Evolutionary conservation across 2,329 filamentous ascomycete genomes (phyloP).

Genomic region (Xylaria sp.): DNA sequence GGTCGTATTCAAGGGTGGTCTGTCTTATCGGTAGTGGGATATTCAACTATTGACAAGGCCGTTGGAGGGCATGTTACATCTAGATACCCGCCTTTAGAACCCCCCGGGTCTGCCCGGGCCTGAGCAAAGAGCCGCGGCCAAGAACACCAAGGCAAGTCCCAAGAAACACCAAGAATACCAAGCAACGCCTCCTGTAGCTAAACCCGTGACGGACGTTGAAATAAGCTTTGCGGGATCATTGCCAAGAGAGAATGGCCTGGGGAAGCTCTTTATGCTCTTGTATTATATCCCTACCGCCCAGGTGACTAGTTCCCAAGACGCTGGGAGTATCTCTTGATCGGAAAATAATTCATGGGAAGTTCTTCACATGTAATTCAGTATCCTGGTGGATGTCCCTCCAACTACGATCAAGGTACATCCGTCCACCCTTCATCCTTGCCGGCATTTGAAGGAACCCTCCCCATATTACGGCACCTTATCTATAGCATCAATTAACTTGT

Average conservation of each 20-base stretch:
- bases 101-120: not conserved
- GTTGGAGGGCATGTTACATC: constrained; percentile 12
- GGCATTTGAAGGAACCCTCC: not conserved
- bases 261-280: not conserved
- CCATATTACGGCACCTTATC: constrained; percentile 1
- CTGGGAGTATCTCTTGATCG: not conserved
- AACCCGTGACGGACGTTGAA: constrained; percentile 22
- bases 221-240: constrained; percentile 30
- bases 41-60: not conserved
- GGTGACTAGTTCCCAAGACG: not conserved
- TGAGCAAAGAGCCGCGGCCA: constrained; percentile 27
- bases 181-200: constrained; percentile 21
- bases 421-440: constrained; percentile 5
- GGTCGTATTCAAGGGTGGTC: constrained; percentile 27
- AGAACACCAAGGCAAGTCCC: constrained; percentile 33
- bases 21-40: constrained; percentile 25
- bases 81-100: not conserved
- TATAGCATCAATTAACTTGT: not conserved
- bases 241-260: constrained; percentile 29
- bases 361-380: not conserved
- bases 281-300: not conserved
- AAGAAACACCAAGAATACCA: constrained; percentile 33
- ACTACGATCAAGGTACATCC: not conserved
- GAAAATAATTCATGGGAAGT: not conserved
- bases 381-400: not conserved